These are phyloP conservation scores for Lyophyllum atratum DNA, from an alignment of 768 basidiomycete species.

Conservation along the genomic window DNA sequence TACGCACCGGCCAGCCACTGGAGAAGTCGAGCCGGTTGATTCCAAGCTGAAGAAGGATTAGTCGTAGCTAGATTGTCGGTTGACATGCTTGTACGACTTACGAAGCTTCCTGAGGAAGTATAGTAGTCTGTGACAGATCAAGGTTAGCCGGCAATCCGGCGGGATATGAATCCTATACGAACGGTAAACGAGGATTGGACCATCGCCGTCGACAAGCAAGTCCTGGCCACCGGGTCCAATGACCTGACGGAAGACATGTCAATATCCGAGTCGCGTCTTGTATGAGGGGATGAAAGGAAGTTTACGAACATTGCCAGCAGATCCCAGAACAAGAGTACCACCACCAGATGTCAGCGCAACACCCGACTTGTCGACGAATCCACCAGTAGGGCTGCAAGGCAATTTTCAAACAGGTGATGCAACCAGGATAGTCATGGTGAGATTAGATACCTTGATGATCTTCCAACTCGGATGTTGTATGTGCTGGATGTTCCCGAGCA, in stretches of 20 bases:
- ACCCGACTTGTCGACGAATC: conserved; percentile 48
- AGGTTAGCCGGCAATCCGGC: not conserved
- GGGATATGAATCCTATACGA: conserved; percentile 20
- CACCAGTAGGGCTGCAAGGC: conserved; percentile 37
- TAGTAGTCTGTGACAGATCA: conserved; percentile 44
- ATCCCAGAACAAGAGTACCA: conserved; percentile 47
- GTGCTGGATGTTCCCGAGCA: conserved; percentile 53
- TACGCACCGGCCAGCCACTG: conserved; percentile 48
- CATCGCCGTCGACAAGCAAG: conserved; percentile 44
- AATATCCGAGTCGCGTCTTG: not conserved
- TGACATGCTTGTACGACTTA: conserved; percentile 19
- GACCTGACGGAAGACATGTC: conserved; percentile 29
- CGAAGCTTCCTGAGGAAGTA: conserved; percentile 45
- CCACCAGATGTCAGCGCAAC: conserved; percentile 48
- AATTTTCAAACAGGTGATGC: not conserved
- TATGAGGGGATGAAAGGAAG: conserved; percentile 38
- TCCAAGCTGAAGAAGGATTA: conserved; percentile 32
- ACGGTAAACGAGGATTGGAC: conserved; percentile 52
- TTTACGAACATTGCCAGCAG: conserved; percentile 19
- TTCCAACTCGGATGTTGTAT: conserved; percentile 61
- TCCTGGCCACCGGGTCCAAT: conserved; percentile 59
- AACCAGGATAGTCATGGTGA: not conserved
- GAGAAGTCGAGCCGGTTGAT: conserved; percentile 52
- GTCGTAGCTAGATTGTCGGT: not conserved
- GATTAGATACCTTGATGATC: conserved; percentile 38